phyloP scores from a whole-genome alignment of 2,329 filamentous ascomycete genomes.

The Monosporascus cannonballus region DNA sequence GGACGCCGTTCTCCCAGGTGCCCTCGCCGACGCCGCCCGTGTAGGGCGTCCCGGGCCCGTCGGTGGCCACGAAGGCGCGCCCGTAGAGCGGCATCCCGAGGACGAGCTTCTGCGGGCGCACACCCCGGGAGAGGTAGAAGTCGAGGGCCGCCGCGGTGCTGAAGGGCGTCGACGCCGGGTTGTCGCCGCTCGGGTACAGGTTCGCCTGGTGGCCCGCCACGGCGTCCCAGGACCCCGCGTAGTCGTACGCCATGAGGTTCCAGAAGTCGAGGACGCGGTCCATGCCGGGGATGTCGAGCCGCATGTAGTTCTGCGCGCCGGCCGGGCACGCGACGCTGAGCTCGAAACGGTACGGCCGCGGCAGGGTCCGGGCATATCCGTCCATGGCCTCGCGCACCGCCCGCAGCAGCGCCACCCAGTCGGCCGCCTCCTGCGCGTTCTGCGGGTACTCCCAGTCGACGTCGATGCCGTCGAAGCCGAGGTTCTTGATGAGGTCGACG shows the following conservation, averaged over 20 bases:
- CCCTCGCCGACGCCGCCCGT: constrained; percentile 65
- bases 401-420: constrained; percentile 54
- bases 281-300: constrained; percentile 58
- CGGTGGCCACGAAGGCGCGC: constrained; percentile 73
- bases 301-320: constrained; percentile 55
- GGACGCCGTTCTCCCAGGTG: constrained; percentile 78
- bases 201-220: constrained; percentile 75
- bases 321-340: constrained; percentile 60
- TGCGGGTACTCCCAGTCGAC: constrained; percentile 66
- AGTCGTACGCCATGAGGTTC: constrained; percentile 89
- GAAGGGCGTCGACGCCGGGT: constrained; percentile 68
- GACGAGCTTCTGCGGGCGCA: constrained; percentile 68
- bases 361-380: constrained; percentile 42
- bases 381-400: constrained; percentile 53
- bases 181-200: constrained; percentile 52
- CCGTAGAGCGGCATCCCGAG: constrained; percentile 92
- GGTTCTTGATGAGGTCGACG: constrained; percentile 69
- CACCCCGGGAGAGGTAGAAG: constrained; percentile 58
- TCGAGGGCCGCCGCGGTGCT: constrained; percentile 65
- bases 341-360: constrained; percentile 49
- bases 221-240: constrained; percentile 73
- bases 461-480: constrained; percentile 71
- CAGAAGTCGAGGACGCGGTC: constrained; percentile 64
- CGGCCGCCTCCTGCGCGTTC: constrained; percentile 44
- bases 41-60: constrained; percentile 65